Base-by-base conservation (phyloP, 2,329 filamentous ascomycete species). In the Clarireedia hainanense region DNA sequence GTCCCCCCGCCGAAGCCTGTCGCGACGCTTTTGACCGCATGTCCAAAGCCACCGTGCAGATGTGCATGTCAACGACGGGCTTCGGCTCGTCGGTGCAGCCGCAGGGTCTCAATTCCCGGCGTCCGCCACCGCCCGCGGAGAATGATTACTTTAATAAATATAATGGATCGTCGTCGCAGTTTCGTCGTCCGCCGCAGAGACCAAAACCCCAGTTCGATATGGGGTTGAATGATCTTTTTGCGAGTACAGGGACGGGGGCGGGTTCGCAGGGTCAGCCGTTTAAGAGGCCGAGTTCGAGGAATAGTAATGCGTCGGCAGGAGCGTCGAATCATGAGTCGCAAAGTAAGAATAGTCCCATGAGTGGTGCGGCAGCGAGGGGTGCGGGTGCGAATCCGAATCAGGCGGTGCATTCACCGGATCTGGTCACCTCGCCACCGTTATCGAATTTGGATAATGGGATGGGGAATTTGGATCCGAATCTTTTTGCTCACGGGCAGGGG, bases 1-100 rank as follows among this genome's bases (percentile, higher is more conserved):
- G 94, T 64, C 91, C 92, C 0, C 92, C 92, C 0, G 92, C 92
- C 34, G 91, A 96, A 75, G 90, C 91, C 10, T 97, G 92, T 70
- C 84, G 91, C 14, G 91, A 97, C 69, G 91, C 94, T 0, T 96
- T 97, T 68, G 89, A 95, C 65, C 83, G 92, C 40, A 97, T 96
- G 75, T 91, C 89, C 65, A 95, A 94, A 73, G 91, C 91, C 9
- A 97, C 92, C 0, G 88, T 97, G 50, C 89, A 92, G 68, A 96
- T 96, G 91, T 91, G 89, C 63, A 86, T 91, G 69, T 89, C 87
- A 1, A 92, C 86, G 1, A 91, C 66, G 1, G 67, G 67, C 9
- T 69, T 69, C 55, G 60, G 63, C 15, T 65, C 65, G 10, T 64
- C 65, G 5, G 60, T 62, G 15, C 59, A 61, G 47, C 20, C 20